Conservation (phyloP, 805 yeast genomes). For the Ogataea pini region DNA sequence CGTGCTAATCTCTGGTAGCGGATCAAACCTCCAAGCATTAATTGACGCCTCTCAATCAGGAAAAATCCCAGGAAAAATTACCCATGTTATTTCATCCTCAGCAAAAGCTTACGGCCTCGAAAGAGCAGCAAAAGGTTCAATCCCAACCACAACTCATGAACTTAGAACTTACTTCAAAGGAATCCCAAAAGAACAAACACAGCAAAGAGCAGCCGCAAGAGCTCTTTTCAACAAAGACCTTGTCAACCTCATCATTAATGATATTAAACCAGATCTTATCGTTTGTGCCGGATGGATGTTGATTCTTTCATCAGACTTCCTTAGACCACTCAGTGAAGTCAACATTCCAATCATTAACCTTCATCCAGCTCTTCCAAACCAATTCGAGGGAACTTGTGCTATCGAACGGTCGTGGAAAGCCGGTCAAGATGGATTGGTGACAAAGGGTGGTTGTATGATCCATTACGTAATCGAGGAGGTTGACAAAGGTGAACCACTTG, state of each 20-base stretch:
- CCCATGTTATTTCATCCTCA: conserved; percentile 82
- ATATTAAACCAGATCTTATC: conserved; percentile 71
- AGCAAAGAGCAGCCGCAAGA: conserved; percentile 60
- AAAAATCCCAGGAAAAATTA: conserved; percentile 49
- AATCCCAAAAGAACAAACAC: conserved; percentile 66
- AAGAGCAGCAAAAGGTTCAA: conserved; percentile 69
- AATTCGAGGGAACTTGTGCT: conserved; percentile 96
- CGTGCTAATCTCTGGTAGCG: conserved; percentile 92
- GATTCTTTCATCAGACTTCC: conserved; percentile 76
- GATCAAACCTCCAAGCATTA: conserved; percentile 93
- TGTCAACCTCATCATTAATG: conserved; percentile 60
- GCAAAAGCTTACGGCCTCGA: conserved; percentile 83
- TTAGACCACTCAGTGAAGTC: conserved; percentile 60
- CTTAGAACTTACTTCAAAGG: conserved; percentile 74
- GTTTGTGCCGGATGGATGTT: conserved; percentile 99
- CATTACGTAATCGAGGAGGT: conserved; percentile 96
- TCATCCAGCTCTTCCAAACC: conserved; percentile 97
- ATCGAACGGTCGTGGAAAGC: conserved; percentile 96
- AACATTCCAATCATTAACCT: conserved; percentile 82
- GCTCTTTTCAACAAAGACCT: conserved; percentile 75
- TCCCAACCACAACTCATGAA: conserved; percentile 73
- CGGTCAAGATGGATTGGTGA: conserved; percentile 78
- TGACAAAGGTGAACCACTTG: conserved; percentile 87
- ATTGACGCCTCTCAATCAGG: conserved; percentile 64
- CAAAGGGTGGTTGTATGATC: conserved; percentile 91